These are phyloP conservation scores for Apiotrichum montevideense DNA, from an alignment of 1,284 basidiomycete genomes.

Conservation along the genomic window DNA sequence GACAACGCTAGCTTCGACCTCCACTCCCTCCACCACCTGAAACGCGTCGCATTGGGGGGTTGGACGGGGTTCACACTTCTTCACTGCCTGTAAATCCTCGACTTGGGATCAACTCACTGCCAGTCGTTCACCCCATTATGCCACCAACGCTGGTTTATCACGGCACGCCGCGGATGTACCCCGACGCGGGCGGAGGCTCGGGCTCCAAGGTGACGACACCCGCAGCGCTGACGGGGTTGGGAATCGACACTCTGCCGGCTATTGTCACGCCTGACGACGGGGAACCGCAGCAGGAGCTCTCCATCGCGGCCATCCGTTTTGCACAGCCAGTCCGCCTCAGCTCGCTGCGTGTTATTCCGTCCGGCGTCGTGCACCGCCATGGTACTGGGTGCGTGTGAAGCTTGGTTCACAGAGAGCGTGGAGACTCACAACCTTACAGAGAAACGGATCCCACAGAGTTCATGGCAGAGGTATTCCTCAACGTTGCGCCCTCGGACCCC, in stretches of 20 bases:
- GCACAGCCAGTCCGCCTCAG: slow-evolving; percentile 2
- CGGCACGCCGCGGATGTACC: slow-evolving; percentile 11
- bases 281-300: neutral
- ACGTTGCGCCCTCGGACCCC: slow-evolving; percentile 6
- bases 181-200: neutral
- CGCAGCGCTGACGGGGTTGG: neutral
- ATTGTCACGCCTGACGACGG: neutral
- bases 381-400: slow-evolving; percentile 10
- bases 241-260: neutral
- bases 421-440: neutral
- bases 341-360: slow-evolving; percentile 6
- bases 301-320: slow-evolving; percentile 10
- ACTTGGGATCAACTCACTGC: no score
- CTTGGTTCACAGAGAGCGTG: neutral
- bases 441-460: slow-evolving; percentile 4
- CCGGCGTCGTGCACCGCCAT: slow-evolving; percentile 1
- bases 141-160: slow-evolving; percentile 7
- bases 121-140: no score
- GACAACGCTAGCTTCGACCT: no score
- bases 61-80: no score
- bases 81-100: no score
- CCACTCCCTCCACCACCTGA: no score
- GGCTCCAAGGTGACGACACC: neutral
- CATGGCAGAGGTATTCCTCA: slow-evolving; percentile 9
- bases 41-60: no score